Conservation (phyloP, 306 rosid species). For the Cyclanthera cordifolia region DNA sequence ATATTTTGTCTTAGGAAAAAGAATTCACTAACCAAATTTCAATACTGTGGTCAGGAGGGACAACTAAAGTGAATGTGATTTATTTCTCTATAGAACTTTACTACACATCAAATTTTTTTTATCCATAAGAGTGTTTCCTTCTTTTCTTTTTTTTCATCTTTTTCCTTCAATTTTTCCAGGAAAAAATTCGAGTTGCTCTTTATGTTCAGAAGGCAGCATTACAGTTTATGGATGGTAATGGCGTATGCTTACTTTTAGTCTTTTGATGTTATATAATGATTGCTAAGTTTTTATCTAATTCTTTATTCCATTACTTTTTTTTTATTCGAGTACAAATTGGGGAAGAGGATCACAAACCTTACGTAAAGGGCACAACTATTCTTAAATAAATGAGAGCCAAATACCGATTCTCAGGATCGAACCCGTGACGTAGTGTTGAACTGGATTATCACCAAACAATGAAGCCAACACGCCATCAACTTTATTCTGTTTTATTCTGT, state of each 20-base stretch:
- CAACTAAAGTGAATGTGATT: not conserved
- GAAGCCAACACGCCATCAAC: too few relatives aligned
- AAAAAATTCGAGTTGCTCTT: conserved; percentile 73
- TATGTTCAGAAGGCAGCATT: conserved; percentile 85
- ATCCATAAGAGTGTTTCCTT: not conserved
- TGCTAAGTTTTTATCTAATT: conserved; percentile 8
- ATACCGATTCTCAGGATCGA: too few relatives aligned
- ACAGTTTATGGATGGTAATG: conserved; percentile 79
- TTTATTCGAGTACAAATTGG: too few relatives aligned
- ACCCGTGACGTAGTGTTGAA: too few relatives aligned
- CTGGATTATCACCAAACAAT: too few relatives aligned
- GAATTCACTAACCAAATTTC: too few relatives aligned
- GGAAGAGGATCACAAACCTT: too few relatives aligned
- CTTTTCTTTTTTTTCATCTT: conserved; percentile 12
- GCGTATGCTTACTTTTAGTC: conserved; percentile 8
- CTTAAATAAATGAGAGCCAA: too few relatives aligned
- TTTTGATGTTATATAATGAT: not conserved
- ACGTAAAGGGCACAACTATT: too few relatives aligned
- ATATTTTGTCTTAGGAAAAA: too few relatives aligned
- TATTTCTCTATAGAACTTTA: not conserved
- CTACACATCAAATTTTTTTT: not conserved
- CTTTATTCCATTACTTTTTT: conserved; percentile 13
- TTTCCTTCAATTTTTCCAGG: conserved; percentile 29
- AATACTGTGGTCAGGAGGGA: not conserved
- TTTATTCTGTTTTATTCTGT: too few relatives aligned